phyloP scores from a whole-genome alignment of 2,329 filamentous ascomycete genomes.

The Sporothrix euskadiensis region DNA sequence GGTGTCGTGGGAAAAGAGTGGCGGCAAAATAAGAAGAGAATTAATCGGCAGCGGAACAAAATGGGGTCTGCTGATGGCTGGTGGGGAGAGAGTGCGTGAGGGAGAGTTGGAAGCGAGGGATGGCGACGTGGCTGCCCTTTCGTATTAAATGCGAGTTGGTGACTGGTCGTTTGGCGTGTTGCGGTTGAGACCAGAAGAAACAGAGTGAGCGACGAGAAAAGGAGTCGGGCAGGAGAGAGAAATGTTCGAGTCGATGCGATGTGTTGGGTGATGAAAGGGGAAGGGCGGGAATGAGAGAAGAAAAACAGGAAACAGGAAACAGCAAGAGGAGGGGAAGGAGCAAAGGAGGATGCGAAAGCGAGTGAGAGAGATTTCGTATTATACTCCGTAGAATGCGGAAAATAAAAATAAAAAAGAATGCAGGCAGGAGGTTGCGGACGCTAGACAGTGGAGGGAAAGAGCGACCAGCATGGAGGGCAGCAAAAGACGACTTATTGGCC shows the following conservation, averaged over 20 bases:
- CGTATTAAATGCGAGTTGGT: background rate
- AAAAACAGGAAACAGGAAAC: slow-evolving; percentile 4
- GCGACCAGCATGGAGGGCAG: background rate
- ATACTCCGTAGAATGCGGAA: slow-evolving; percentile 4
- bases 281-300: background rate
- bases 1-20: background rate
- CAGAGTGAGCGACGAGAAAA: background rate
- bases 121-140: slow-evolving; percentile 16
- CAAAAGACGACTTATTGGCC: background rate
- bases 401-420: slow-evolving; percentile 9
- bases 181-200: background rate
- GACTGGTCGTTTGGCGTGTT: background rate
- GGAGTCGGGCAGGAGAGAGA: background rate
- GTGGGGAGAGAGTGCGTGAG: background rate
- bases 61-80: background rate
- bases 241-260: slow-evolving; percentile 14
- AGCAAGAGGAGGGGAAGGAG: background rate
- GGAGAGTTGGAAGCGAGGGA: background rate
- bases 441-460: slow-evolving; percentile 15
- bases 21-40: background rate
- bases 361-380: background rate
- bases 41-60: background rate
- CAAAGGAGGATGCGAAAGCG: background rate
- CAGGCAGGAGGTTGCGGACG: background rate
- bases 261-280: background rate